Evolutionary conservation across 768 basidiomycete species (phyloP), one percentile per base, ranked within the genome.

Genomic region (Tylopilus sp.): DNA sequence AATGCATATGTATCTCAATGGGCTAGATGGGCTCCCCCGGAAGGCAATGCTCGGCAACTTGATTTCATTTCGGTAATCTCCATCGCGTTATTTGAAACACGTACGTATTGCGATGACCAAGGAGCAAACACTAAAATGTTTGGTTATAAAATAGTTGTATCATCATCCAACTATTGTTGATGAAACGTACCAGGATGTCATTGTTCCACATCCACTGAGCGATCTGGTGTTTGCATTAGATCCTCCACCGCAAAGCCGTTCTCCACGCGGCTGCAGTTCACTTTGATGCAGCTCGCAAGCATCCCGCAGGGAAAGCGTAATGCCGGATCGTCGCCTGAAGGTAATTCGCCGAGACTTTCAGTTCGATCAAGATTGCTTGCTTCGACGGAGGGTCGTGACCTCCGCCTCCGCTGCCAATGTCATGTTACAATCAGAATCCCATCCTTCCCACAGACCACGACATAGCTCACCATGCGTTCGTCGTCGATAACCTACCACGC

Each of bases 1-100:
- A 46, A 40, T 45, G 47, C 44, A 17, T 18, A 54, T 7, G 15
- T 18, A 46, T 45, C 44, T 40, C 20, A 50, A 51, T 52, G 36
- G 45, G n/a, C n/a, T n/a, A n/a, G n/a, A n/a, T n/a, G n/a, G n/a
- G n/a, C n/a, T 38, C 33, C 22, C 47, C 54, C 40, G 26, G 50
- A 30, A 18, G 43, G 38, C 13, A 18, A 59, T 38, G 38, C 22
- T 50, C 46, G 55, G 48, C 15, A 50, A 53, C 49, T 36, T 44
- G 54, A 55, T 56, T 63, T 66, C 61, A 66, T 66, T 59, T 57
- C 63, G 64, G 63, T 53, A 53, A 63, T 58, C 47, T 52, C 64
- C 63, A 51, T 47, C 22, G 35, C 3, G 52, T 33, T 22, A 36
- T 44, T 31, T 35, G 42, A 38, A 44, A 38, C 21, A 30, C 26